These are phyloP conservation scores for Yamadazyma endophytica DNA, from an alignment of 805 yeast genomes.

Conservation along the genomic window DNA sequence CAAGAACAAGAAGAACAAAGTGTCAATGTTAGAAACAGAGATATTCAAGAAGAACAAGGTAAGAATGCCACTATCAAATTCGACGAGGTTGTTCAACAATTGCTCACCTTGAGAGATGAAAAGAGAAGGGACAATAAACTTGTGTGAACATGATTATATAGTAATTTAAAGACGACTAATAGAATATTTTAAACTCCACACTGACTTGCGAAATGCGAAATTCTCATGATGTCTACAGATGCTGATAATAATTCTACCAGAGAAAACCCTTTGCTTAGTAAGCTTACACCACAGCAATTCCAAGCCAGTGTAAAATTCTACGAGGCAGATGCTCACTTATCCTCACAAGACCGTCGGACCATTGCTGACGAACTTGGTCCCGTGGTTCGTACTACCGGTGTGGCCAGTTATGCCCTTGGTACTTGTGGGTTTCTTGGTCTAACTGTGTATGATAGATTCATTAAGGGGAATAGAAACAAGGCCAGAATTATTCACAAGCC, in stretches of 20 bases:
- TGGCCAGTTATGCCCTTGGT: constrained; percentile 23
- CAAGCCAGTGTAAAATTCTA: constrained; percentile 35
- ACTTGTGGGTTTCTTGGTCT: constrained; percentile 26
- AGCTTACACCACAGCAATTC: constrained; percentile 30
- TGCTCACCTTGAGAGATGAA: constrained; percentile 62
- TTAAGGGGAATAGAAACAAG: background rate
- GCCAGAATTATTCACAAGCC: constrained; percentile 23
- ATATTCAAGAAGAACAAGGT: constrained; percentile 86
- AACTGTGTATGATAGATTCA: constrained; percentile 19
- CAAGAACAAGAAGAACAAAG: constrained; percentile 75
- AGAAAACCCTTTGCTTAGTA: constrained; percentile 23
- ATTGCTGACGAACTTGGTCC: constrained; percentile 26
- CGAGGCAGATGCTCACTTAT: constrained; percentile 35
- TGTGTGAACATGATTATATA: constrained; percentile 11
- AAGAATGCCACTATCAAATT: constrained; percentile 81
- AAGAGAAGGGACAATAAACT: constrained; percentile 68
- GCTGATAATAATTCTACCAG: background rate
- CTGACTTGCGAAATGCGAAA: background rate
- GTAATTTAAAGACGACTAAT: constrained; percentile 1
- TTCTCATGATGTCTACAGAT: background rate
- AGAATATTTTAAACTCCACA: background rate
- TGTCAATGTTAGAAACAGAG: constrained; percentile 96
- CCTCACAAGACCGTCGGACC: constrained; percentile 24
- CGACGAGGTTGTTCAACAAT: constrained; percentile 66
- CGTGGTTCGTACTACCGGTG: constrained; percentile 19